A percentile compares a stretch with the other conserved stretches of the same genome.
Conservation (phyloP, 257 asterid species). For the Petunia secreta region DNA sequence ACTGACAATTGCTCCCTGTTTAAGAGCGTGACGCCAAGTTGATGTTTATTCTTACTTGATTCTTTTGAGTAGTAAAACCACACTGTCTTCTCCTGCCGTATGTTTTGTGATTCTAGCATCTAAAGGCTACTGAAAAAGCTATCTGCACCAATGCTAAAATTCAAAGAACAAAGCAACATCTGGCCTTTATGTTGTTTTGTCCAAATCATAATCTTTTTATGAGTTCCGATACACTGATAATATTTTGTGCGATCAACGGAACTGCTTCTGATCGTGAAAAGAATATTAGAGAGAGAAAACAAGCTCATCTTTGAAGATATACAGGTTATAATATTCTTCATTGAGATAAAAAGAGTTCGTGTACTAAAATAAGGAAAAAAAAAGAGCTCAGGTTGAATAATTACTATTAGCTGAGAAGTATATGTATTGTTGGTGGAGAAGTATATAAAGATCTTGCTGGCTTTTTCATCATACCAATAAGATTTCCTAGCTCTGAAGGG, state of each 20-base stretch:
- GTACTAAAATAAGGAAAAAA: neutral
- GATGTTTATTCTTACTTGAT: conserved; percentile 19
- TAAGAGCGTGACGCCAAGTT: neutral
- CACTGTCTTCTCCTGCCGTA: conserved; percentile 1
- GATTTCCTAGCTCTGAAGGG: neutral
- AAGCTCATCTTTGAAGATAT: neutral
- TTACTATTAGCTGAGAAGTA: neutral
- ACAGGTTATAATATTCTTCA: conserved; percentile 4
- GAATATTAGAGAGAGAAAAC: neutral
- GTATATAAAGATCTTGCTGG: neutral
- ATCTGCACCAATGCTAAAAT: neutral
- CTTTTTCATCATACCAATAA: neutral
- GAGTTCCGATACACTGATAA: conserved; percentile 1
- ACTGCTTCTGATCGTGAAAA: neutral
- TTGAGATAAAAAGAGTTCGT: neutral
- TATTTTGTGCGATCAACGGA: neutral
- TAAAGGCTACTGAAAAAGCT: neutral
- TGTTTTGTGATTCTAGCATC: neutral
- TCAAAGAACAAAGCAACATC: neutral
- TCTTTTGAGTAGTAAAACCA: neutral
- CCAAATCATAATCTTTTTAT: neutral
- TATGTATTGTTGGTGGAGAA: neutral
- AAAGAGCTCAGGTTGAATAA: neutral
- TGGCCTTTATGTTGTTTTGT: neutral
- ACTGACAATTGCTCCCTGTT: conserved; percentile 7